These are phyloP conservation scores for Pseudoscleropodium purum DNA, from an alignment of 225 moss, liverwort and hornwort genomes.

Conservation along the genomic window DNA sequence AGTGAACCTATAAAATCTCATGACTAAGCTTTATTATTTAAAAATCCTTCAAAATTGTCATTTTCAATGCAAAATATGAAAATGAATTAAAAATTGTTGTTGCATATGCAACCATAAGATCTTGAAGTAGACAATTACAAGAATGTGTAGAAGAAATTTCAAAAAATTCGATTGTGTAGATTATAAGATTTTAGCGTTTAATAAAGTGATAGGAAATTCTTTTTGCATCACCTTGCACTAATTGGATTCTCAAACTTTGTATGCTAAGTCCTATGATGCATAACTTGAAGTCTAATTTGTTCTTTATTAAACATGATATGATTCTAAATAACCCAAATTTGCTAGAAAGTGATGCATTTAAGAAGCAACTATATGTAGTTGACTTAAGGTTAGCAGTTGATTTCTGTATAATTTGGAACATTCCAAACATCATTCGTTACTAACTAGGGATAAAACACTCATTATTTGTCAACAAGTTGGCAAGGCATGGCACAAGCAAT, in stretches of 20 bases:
- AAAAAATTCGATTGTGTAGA: neutral
- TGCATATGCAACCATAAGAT: neutral
- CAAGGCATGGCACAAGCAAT: too few relatives aligned
- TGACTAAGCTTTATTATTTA: neutral
- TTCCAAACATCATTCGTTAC: too few relatives aligned
- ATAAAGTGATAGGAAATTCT: neutral
- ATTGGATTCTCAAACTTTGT: neutral
- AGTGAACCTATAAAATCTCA: neutral
- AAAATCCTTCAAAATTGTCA: too few relatives aligned
- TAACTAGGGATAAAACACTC: too few relatives aligned
- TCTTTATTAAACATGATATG: neutral
- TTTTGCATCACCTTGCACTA: too few relatives aligned
- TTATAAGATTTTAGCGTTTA: neutral
- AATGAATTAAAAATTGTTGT: neutral
- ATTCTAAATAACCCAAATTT: neutral
- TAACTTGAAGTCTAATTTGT: neutral
- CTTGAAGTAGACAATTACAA: neutral
- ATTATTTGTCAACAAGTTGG: too few relatives aligned
- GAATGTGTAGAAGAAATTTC: neutral
- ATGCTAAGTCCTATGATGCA: neutral
- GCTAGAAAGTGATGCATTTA: neutral
- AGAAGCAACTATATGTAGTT: neutral
- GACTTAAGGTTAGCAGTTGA: too few relatives aligned
- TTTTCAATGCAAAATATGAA: neutral
- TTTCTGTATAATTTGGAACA: too few relatives aligned